These are phyloP conservation scores for Pseudogymnoascus sp. DNA, from an alignment of 2,329 filamentous ascomycete genomes.

Conservation along the genomic window DNA sequence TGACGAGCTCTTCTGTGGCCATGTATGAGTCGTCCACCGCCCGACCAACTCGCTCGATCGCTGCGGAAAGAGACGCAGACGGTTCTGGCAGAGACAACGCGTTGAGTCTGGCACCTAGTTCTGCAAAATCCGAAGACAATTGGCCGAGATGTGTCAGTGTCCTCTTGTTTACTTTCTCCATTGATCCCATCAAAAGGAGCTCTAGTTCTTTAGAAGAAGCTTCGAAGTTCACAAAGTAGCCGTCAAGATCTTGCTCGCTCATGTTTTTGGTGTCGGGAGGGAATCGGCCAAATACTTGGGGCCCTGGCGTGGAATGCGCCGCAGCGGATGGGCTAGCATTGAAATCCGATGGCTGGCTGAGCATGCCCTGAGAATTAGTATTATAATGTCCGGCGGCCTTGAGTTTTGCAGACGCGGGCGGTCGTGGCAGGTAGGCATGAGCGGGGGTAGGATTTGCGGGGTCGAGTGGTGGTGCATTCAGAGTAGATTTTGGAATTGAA, in stretches of 20 bases:
- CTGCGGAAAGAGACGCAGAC: constrained; percentile 76
- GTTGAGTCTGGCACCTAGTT: constrained; percentile 92
- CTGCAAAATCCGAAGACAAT: constrained; percentile 78
- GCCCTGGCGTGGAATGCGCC: constrained; percentile 46
- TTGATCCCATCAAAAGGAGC: constrained; percentile 75
- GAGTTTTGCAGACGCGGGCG: constrained; percentile 76
- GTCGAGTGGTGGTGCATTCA: constrained; percentile 92
- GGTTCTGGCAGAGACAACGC: constrained; percentile 93
- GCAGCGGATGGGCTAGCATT: constrained; percentile 41
- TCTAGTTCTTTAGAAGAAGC: constrained; percentile 87
- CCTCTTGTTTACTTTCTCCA: constrained; percentile 92
- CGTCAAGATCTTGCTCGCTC: constrained; percentile 83
- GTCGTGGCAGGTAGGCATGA: constrained; percentile 80
- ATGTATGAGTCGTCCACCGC: constrained; percentile 95
- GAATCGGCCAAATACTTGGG: constrained; percentile 67
- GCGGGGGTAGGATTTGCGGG: constrained; percentile 84
- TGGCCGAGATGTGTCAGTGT: constrained; percentile 78
- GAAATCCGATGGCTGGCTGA: constrained; percentile 43
- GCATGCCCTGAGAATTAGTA: constrained; percentile 40
- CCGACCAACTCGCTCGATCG: constrained; percentile 90
- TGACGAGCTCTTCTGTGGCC: constrained; percentile 83
- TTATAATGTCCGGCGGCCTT: constrained; percentile 41
- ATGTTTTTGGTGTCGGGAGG: constrained; percentile 68
- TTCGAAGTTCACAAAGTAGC: constrained; percentile 93
- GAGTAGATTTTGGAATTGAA: constrained; percentile 84